These are phyloP conservation scores for Endoconidiophora polonica DNA, from an alignment of 2,329 filamentous ascomycete species.

Conservation along the genomic window DNA sequence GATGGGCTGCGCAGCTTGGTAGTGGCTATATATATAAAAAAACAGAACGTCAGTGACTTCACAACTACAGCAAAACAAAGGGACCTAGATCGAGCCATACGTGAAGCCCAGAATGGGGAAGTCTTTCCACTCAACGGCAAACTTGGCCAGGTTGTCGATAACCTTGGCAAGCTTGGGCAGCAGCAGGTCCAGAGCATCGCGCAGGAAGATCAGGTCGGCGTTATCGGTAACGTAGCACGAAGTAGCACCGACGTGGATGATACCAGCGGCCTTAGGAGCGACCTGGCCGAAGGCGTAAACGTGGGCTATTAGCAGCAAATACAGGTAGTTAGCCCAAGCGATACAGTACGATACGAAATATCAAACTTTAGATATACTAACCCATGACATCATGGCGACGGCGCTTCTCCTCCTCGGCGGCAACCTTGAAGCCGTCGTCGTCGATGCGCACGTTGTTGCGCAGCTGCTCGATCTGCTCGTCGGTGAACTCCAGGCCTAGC, in stretches of 20 bases:
- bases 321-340: constrained; percentile 28
- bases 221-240: constrained; percentile 53
- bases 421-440: constrained; percentile 61
- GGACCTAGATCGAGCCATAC: neutral
- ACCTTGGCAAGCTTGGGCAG: constrained; percentile 64
- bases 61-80: neutral
- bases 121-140: constrained; percentile 57
- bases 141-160: constrained; percentile 54
- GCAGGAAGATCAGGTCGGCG: constrained; percentile 55
- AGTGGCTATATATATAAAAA: constrained; percentile 41
- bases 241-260: constrained; percentile 63
- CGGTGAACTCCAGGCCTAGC: constrained; percentile 56
- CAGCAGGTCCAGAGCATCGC: constrained; percentile 52
- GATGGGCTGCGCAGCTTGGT: constrained; percentile 39
- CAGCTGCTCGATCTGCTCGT: constrained; percentile 64
- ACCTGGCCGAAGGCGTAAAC: constrained; percentile 59
- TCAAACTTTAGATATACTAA: neutral
- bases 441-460: constrained; percentile 55
- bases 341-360: neutral
- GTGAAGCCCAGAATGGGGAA: constrained; percentile 13
- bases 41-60: neutral
- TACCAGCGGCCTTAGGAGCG: constrained; percentile 61
- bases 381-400: constrained; percentile 34
- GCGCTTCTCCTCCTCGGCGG: constrained; percentile 58
- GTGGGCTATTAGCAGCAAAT: constrained; percentile 23